Conservation (phyloP, 1,139 yeast species). For the Suhomyces kunorum region DNA sequence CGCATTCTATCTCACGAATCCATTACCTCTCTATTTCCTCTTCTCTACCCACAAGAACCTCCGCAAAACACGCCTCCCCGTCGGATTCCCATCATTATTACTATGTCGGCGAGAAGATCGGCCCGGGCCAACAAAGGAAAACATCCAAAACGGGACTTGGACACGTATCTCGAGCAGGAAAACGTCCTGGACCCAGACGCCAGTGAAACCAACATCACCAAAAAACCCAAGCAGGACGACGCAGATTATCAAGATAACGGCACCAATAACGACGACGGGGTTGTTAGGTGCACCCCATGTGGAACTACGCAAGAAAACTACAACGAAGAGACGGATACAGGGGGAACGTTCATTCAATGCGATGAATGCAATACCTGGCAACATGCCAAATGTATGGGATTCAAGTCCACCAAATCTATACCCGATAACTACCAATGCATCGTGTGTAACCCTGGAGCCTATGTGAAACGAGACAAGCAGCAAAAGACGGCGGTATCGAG, state of each 20-base stretch:
- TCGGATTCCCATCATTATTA: background rate
- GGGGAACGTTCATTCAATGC: slow-evolving; percentile 76
- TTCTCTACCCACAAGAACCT: background rate
- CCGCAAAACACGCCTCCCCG: background rate
- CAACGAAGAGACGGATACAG: slow-evolving; percentile 58
- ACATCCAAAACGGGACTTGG: slow-evolving; percentile 35
- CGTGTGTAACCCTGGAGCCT: slow-evolving; percentile 23
- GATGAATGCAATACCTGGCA: slow-evolving; percentile 84
- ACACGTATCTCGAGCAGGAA: slow-evolving; percentile 15
- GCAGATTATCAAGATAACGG: background rate
- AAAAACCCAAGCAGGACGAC: slow-evolving; percentile 6
- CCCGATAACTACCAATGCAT: slow-evolving; percentile 39
- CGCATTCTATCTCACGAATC: background rate
- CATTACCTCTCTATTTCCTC: background rate
- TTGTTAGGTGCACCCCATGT: slow-evolving; percentile 64
- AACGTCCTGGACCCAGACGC: too few species aligned
- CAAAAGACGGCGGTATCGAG: slow-evolving; percentile 2
- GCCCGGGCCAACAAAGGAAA: slow-evolving; percentile 44
- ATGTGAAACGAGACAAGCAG: slow-evolving; percentile 3
- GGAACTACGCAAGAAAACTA: slow-evolving; percentile 65
- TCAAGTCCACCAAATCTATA: slow-evolving; percentile 25
- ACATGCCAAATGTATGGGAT: slow-evolving; percentile 74
- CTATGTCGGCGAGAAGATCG: slow-evolving; percentile 31
- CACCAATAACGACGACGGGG: slow-evolving; percentile 26
- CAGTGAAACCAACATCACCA: background rate